phyloP scores from a whole-genome alignment of 176 grass and related monocot genomes.

The Zoysia pacifica region DNA sequence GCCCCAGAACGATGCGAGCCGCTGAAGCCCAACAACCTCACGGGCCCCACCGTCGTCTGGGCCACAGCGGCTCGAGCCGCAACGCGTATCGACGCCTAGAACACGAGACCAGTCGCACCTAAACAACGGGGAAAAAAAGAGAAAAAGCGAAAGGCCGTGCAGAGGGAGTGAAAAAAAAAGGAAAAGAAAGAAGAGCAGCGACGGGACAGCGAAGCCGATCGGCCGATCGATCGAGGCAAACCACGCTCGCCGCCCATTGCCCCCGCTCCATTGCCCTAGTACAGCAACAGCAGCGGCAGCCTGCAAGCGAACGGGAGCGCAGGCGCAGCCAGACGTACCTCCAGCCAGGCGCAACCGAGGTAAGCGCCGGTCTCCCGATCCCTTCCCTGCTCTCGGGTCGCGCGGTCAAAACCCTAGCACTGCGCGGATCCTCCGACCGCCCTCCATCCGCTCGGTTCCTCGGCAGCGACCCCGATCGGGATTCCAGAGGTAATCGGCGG shows the following conservation, averaged over 20 bases:
- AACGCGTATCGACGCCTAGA: not conserved
- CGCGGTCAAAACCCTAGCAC: slow-evolving; percentile 19
- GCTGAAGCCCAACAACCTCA: too few species aligned
- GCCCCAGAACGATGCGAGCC: too few species aligned
- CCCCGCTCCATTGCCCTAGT: slow-evolving; percentile 9
- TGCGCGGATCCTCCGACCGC: not conserved
- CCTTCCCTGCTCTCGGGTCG: not conserved
- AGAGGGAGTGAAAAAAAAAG: too few species aligned
- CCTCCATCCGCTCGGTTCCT: too few species aligned
- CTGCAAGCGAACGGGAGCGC: too few species aligned
- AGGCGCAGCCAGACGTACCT: not conserved
- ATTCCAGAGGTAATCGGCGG: too few species aligned
- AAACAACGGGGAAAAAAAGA: not conserved
- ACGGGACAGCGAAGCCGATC: not conserved
- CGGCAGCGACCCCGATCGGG: not conserved
- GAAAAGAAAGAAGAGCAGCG: not conserved
- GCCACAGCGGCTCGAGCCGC: not conserved
- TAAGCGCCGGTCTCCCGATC: slow-evolving; percentile 1
- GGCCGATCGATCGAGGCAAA: not conserved
- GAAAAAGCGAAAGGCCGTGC: not conserved
- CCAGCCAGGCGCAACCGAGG: not conserved
- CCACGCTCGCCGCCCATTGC: not conserved
- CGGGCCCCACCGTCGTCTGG: not conserved
- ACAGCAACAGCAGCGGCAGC: not conserved
- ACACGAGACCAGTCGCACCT: not conserved